phyloP scores from a whole-genome alignment of 1,284 basidiomycete genomes.

The Earliella scabrosa region DNA sequence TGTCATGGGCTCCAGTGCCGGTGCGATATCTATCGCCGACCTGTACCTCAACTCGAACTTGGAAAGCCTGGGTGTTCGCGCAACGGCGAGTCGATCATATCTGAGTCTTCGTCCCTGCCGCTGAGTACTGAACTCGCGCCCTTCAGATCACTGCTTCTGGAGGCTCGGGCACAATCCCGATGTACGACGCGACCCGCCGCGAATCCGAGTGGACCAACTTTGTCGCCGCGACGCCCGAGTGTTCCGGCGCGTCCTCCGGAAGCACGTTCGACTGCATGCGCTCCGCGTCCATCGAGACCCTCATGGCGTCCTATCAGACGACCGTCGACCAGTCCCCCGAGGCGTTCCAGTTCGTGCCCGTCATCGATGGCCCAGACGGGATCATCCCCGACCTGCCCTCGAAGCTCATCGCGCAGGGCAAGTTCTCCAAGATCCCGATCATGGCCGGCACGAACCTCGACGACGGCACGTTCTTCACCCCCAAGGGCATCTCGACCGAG shows the following conservation, averaged over 20 bases:
- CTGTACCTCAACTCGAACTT: slow-evolving; percentile 48
- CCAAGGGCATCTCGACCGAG: slow-evolving; percentile 34
- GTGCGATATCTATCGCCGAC: slow-evolving; percentile 47
- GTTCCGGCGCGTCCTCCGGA: neutral
- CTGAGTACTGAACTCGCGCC: no score
- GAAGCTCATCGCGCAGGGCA: slow-evolving; percentile 36
- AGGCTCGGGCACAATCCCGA: neutral
- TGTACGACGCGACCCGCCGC: slow-evolving; percentile 3
- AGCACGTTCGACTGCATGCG: neutral
- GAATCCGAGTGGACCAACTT: neutral
- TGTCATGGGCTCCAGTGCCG: slow-evolving; percentile 58
- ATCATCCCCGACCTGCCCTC: slow-evolving; percentile 48
- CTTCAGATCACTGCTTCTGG: neutral
- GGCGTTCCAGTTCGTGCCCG: slow-evolving; percentile 29
- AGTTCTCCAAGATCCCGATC: slow-evolving; percentile 48
- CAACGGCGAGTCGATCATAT: slow-evolving; percentile 39
- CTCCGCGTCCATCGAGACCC: neutral
- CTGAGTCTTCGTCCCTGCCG: no score
- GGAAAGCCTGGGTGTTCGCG: slow-evolving; percentile 42
- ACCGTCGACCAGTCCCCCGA: slow-evolving; percentile 29
- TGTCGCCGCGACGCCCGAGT: neutral
- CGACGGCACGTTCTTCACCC: slow-evolving; percentile 45
- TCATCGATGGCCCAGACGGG: slow-evolving; percentile 43
- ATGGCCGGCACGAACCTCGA: slow-evolving; percentile 45
- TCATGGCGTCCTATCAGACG: neutral